Evolutionary conservation across 495 filamentous ascomycete species (phyloP).

Genomic region (Xylaria cubensis): DNA sequence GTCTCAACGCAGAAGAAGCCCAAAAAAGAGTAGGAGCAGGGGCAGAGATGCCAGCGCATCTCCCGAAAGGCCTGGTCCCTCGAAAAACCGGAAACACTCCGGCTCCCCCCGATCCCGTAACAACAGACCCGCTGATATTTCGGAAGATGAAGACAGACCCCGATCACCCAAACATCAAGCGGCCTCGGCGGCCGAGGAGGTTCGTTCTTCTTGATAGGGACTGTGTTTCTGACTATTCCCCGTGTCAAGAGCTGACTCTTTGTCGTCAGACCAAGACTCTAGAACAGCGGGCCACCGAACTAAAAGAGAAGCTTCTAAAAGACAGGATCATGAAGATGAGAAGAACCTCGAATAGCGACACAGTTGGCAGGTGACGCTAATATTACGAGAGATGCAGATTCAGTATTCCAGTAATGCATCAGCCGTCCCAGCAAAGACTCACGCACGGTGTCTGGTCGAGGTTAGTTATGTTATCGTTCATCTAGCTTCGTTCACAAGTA

Average conservation of each 20-base stretch:
- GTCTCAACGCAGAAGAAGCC: constrained; percentile 31
- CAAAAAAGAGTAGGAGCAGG: constrained; percentile 29
- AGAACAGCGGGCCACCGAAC: constrained; percentile 58
- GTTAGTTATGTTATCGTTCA: constrained; percentile 24
- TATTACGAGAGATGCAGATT: constrained; percentile 42
- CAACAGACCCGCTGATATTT: constrained; percentile 67
- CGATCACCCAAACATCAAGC: constrained; percentile 41
- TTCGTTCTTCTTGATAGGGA: constrained; percentile 49
- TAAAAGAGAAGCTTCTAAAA: constrained; percentile 70
- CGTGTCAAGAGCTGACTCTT: constrained; percentile 38
- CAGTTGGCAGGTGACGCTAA: constrained; percentile 55
- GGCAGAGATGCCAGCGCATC: constrained; percentile 25
- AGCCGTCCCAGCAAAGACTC: constrained; percentile 9
- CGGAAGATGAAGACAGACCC: constrained; percentile 61
- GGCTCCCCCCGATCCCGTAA: constrained; percentile 48
- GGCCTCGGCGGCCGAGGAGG: constrained; percentile 45
- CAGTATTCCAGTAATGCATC: constrained; percentile 25
- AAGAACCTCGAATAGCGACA: constrained; percentile 55
- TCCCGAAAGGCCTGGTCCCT: constrained; percentile 44
- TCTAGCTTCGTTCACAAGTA: constrained; percentile 15
- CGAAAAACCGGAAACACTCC: constrained; percentile 47
- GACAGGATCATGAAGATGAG: constrained; percentile 73
- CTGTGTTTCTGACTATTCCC: constrained; percentile 29
- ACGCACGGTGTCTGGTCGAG: constrained; percentile 17
- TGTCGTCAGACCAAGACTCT: constrained; percentile 49